Base-by-base conservation (phyloP, 148 eudicot species). In the Rhododendron molle region DNA sequence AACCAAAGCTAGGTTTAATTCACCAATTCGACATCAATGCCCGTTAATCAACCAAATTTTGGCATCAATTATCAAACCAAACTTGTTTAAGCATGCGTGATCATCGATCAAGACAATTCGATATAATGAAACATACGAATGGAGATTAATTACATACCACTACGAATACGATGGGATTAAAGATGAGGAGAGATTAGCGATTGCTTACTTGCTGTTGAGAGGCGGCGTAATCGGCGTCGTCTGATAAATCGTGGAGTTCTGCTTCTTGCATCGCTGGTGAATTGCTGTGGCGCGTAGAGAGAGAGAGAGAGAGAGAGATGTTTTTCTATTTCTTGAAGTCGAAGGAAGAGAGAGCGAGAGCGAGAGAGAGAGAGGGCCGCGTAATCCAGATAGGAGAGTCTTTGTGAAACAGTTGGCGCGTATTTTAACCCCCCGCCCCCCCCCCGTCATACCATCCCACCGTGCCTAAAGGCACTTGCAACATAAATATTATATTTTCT, bases 151-250 rank as follows among this genome's bases (percentile, higher is more conserved):
- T 14, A 52, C 5, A 14, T 15, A 13, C 16, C 15, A 52, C 18
- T 0, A 30, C 18, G 30, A 26, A 20, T 50, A 18, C 16, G 8
- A 6, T 30, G 44, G 16, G 26, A 49, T 80, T 32, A 58, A 15
- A 54, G n/a, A 26, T 52, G 23, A 80, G 54, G 36, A 65, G 15
- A 0, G 52, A 38, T 67, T 44, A 7, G 85, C 49, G 56, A 78
- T 84, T 21, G 71, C 85, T 82, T 84, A 91, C 91, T 83, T 87
- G 90, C 65, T 90, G 91, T 21, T 84, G 87, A 84, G 91, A 87
- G 65, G 90, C 93, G 79, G 93, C 93, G 82, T 91, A 91, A 88
- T 91, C 93, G 81, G 91, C 88, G 84, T 91, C 93, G 74, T 91
- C 93, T 20, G 93, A 86, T 54, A 91, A 84, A 84, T 91, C 93